phyloP scores from a whole-genome alignment of 2,329 filamentous ascomycete species.

The Fusarium sp. region DNA sequence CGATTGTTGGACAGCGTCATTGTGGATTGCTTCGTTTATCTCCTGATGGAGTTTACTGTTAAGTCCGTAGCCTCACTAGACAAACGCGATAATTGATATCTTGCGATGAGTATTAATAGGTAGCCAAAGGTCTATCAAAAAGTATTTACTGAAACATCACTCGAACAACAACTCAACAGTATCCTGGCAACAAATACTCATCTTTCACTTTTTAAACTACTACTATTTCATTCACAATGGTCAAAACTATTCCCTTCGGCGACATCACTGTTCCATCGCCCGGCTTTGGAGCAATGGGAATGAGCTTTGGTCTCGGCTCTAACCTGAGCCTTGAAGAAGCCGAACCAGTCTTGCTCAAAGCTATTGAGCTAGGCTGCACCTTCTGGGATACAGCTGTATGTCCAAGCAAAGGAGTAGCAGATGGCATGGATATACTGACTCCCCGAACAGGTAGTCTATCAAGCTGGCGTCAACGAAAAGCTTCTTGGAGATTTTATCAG shows the following conservation, averaged over 20 bases:
- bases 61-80: background rate
- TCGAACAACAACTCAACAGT: background rate
- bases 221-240: background rate
- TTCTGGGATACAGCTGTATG: constrained; percentile 17
- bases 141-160: too few species aligned
- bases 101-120: background rate
- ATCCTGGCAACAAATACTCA: background rate
- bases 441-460: background rate
- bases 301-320: background rate
- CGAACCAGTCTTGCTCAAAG: background rate
- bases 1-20: background rate
- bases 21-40: background rate
- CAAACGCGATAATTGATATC: background rate
- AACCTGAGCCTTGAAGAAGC: background rate
- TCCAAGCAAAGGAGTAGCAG: background rate
- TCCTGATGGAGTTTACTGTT: background rate
- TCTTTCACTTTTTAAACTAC: background rate
- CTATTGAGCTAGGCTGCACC: background rate
- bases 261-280: background rate
- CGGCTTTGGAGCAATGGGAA: constrained; percentile 9
- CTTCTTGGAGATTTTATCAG: constrained; percentile 12
- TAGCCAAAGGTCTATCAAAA: too few species aligned
- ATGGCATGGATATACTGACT: background rate
- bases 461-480: constrained; percentile 1
- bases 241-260: background rate